These are phyloP conservation scores for Psilocybe subaeruginosa DNA, from an alignment of 768 basidiomycete species.

Conservation along the genomic window DNA sequence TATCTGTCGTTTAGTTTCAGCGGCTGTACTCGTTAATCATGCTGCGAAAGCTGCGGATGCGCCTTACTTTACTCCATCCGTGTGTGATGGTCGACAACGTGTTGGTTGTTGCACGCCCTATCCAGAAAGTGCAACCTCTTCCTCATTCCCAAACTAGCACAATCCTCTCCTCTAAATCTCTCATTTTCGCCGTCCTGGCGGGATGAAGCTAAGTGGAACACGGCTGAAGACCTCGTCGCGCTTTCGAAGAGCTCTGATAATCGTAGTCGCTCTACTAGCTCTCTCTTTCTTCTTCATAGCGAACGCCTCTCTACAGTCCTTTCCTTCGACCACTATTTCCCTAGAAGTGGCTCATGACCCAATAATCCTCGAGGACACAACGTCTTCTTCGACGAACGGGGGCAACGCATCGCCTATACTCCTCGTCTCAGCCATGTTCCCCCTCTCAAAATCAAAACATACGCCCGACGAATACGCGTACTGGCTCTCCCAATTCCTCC, in stretches of 20 bases:
- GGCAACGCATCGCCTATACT: conserved; percentile 36
- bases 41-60: too few species aligned
- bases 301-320: neutral
- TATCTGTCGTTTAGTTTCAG: too few species aligned
- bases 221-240: neutral
- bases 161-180: neutral
- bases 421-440: conserved; percentile 59
- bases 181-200: neutral
- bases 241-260: neutral
- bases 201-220: neutral
- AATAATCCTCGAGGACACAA: neutral
- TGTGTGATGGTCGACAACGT: too few species aligned
- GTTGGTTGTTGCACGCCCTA: too few species aligned
- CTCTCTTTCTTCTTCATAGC: neutral
- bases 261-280: neutral
- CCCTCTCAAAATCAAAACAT: conserved; percentile 53
- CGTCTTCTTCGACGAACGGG: neutral
- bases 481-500: conserved; percentile 51
- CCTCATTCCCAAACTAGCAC: neutral
- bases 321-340: conserved; percentile 3
- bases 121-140: too few species aligned
- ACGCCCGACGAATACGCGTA: conserved; percentile 41
- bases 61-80: too few species aligned
- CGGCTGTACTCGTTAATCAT: too few species aligned
- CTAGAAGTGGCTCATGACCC: neutral